Conservation (phyloP, 139 green algal species). For the Chlamydomonas sp. region DNA sequence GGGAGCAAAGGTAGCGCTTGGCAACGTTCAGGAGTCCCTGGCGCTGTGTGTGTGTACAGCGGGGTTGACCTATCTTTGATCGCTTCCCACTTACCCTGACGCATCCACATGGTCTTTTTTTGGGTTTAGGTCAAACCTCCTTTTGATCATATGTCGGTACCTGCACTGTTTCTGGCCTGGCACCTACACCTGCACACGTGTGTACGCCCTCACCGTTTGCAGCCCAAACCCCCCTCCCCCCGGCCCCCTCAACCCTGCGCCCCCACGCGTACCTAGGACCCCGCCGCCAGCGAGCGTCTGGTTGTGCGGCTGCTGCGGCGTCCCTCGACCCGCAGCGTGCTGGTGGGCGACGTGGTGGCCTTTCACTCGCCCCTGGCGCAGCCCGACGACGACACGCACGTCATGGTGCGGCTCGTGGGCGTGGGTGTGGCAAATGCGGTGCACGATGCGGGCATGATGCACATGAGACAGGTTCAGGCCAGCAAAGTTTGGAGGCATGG, state of each 20-base stretch:
- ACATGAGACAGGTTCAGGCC: constrained; percentile 7
- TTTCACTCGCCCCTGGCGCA: constrained; percentile 57
- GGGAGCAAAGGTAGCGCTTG: constrained; percentile 24
- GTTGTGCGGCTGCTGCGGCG: constrained; percentile 75
- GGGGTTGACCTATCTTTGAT: background rate
- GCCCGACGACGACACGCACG: constrained; percentile 12
- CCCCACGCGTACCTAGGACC: constrained; percentile 18
- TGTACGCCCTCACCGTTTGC: too few relatives aligned
- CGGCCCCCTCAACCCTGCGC: too few relatives aligned
- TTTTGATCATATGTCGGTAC: too few relatives aligned
- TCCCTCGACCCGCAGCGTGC: constrained; percentile 40
- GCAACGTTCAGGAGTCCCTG: too few relatives aligned
- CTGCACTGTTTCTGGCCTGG: too few relatives aligned
- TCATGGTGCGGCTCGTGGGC: constrained; percentile 13
- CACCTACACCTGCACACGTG: too few relatives aligned
- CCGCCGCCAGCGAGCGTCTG: constrained; percentile 60
- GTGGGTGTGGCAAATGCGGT: background rate
- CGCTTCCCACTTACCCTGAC: too few relatives aligned
- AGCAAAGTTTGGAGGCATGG: too few relatives aligned
- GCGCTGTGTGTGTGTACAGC: background rate
- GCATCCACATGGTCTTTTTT: too few relatives aligned
- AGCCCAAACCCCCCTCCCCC: too few relatives aligned
- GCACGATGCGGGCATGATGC: background rate
- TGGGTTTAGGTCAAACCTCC: too few relatives aligned
- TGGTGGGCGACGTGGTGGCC: constrained; percentile 64